Percentiles rank a stretch among this genome's conserved stretches.
Evolutionary conservation across 306 rosid genomes (phyloP).

Genomic region (Myrica gale): DNA sequence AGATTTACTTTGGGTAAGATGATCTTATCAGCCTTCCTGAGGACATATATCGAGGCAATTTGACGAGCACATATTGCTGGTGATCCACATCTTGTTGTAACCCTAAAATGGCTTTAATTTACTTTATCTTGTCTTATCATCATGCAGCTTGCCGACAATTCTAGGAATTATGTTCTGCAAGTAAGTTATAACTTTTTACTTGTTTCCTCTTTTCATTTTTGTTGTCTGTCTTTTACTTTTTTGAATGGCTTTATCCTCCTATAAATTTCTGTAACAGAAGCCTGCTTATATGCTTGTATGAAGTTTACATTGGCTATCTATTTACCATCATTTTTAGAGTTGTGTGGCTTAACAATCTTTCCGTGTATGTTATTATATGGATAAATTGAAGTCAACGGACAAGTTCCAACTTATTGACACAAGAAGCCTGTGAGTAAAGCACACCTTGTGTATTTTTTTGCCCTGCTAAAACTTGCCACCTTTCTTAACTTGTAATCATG

Average conservation of each 20-base stretch:
- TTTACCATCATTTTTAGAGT: constrained; percentile 21
- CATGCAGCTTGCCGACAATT: constrained; percentile 65
- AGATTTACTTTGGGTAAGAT: no score
- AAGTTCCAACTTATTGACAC: constrained; percentile 62
- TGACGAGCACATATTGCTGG: no score
- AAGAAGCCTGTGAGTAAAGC: constrained; percentile 57
- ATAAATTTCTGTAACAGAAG: constrained; percentile 14
- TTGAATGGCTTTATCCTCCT: neutral
- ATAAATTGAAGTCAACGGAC: constrained; percentile 44
- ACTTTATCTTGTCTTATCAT: neutral
- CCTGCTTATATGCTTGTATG: constrained; percentile 1
- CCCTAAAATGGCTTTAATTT: neutral
- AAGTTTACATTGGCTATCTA: neutral
- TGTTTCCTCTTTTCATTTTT: neutral
- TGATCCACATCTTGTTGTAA: no score
- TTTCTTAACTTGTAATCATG: constrained; percentile 11
- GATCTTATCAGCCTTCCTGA: no score
- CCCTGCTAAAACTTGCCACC: constrained; percentile 15
- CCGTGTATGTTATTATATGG: constrained; percentile 25
- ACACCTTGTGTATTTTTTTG: constrained; percentile 9
- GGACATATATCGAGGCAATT: no score
- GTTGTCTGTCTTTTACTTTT: constrained; percentile 8
- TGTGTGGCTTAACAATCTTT: neutral
- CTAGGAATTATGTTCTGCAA: constrained; percentile 40
- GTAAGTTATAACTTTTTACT: constrained; percentile 34